Conservation (phyloP, 2,329 filamentous ascomycete genomes). For the Bisporella sp. region DNA sequence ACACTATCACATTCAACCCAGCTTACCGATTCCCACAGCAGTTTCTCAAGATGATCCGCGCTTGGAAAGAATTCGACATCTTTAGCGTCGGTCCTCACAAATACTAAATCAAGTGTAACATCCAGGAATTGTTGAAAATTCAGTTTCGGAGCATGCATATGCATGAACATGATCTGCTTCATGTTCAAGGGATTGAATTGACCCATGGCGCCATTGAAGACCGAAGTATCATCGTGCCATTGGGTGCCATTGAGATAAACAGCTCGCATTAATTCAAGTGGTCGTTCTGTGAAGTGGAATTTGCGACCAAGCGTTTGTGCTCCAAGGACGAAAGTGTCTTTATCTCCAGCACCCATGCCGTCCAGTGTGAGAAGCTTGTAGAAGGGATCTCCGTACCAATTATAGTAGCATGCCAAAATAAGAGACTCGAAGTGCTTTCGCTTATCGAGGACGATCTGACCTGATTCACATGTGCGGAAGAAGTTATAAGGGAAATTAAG, state of each 20-base stretch:
- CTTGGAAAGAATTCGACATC: neutral
- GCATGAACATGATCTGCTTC: neutral
- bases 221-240: neutral
- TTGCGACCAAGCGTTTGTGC: neutral
- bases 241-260: neutral
- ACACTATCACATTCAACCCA: neutral
- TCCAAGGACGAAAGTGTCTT: constrained; percentile 22
- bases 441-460: constrained; percentile 32
- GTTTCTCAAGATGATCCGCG: neutral
- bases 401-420: constrained; percentile 29
- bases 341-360: constrained; percentile 26
- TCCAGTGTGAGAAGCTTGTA: constrained; percentile 17
- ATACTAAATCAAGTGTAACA: neutral
- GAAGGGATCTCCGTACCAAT: constrained; percentile 21
- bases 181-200: neutral
- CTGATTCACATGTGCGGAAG: constrained; percentile 29
- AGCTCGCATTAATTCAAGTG: neutral
- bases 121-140: neutral
- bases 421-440: constrained; percentile 30
- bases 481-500: constrained; percentile 17
- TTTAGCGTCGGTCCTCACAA: neutral
- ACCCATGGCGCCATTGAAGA: neutral
- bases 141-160: neutral
- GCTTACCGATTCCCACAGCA: neutral
- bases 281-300: neutral